Conservation (phyloP, 306 rosid genomes). For the Fragaria vesca region DNA sequence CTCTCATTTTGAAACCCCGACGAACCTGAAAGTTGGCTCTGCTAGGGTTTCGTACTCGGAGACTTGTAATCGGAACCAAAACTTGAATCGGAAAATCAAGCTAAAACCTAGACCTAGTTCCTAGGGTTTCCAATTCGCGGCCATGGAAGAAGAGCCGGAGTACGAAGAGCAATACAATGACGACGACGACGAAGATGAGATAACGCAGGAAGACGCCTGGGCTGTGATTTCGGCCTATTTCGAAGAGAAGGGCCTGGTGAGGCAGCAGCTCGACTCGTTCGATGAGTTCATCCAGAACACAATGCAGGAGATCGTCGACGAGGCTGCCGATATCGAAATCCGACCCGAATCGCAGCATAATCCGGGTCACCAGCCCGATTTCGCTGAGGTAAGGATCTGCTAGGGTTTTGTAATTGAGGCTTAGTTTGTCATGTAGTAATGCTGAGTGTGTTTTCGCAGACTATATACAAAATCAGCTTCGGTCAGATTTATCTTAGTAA, state of each 20-base stretch:
- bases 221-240: constrained; percentile 94
- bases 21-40: background rate
- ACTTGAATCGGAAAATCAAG: background rate
- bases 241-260: constrained; percentile 90
- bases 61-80: background rate
- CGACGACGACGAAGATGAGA: constrained; percentile 80
- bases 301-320: constrained; percentile 97
- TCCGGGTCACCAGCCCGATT: constrained; percentile 90
- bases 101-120: background rate
- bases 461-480: constrained; percentile 72
- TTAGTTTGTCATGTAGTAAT: background rate
- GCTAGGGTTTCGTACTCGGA: constrained; percentile 1
- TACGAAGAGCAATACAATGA: constrained; percentile 66
- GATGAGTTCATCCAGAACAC: constrained; percentile 96
- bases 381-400: constrained; percentile 53
- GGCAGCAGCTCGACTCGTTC: constrained; percentile 95
- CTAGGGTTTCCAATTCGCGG: constrained; percentile 10
- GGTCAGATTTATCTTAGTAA: constrained; percentile 97
- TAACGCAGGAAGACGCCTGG: constrained; percentile 97
- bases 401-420: background rate
- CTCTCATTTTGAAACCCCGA: background rate
- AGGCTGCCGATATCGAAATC: constrained; percentile 90
- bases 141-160: constrained; percentile 77
- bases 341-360: constrained; percentile 96
- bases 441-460: constrained; percentile 37